Evolutionary conservation across 345 rosid species (phyloP), one percentile per base, ranked within the genome.

Genomic region (Eutrema heterophyllum): DNA sequence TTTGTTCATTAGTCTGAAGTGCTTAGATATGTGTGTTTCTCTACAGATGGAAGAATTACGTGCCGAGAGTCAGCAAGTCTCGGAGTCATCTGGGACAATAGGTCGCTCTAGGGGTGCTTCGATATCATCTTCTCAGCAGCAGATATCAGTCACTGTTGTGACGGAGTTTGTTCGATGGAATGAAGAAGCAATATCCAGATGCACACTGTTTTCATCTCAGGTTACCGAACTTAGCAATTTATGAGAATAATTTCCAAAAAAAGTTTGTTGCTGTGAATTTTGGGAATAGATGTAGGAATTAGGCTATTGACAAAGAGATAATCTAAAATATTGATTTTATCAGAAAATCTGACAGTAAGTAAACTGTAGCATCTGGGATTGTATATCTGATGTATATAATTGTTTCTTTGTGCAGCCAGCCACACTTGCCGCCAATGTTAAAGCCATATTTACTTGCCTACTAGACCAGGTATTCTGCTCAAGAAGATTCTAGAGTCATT

Each of bases 111-210:
- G 73, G 76, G 99, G 97, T 70, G 90, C 93, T 80, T 82, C 99
- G 43, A 79, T 90, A 52, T 78, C 96, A 71, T 83, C 94, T 81
- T 87, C 91, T 30, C 91, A 80, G 55, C 96, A 85, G 79, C 94
- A 92, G 84, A 90, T 92, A 82, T 89, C 99, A 80, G 98, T 95
- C 64, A 89, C 97, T n/a, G 96, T 87, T 78, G 99, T 89, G 79
- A 92, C 97, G 24, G 99, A 92, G 83, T 90, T 96, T 84, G 94
- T 88, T 62, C 88, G 90, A 41, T 96, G 98, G 99, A 96, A 92
- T 78, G 99, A 96, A 82, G 99, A 96, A 86, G 92, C 99, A 67
- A 86, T 90, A 78, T 79, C 98, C 73, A 87, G 99, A 92, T 87
- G 97, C 90, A 80, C 87, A 41, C 74, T 90, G 55, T 90, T 96